Evolutionary conservation across 2,329 filamentous ascomycete genomes (phyloP), one percentile per base, ranked within the genome.

Genomic region (Sporothrix curviconia): DNA sequence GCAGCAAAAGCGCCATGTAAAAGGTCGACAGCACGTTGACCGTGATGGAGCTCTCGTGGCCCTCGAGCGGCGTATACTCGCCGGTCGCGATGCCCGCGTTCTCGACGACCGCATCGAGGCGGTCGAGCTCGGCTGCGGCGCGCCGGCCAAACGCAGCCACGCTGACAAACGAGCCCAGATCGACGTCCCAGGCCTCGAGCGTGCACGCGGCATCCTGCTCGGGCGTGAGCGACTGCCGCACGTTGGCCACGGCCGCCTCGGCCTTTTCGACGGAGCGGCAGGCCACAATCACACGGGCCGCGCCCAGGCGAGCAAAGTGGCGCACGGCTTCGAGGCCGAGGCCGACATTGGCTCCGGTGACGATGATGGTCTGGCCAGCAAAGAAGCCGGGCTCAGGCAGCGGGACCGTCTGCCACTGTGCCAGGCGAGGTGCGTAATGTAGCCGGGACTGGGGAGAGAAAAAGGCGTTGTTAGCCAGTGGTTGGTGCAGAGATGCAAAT

Each of bases 131-230:
- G 6, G 8, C n/a, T 3, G 57, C 59, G 7, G 63, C 67, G 15
- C 67, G 63, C 7, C 37, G 19, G 47, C 63, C 65, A 59, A 84
- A 82, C 1, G 65, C 66, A 52, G 69, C 66, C 37, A 82, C 72
- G 32, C 72, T 77, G 3, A 72, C 71, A 62, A 77, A 78, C 17
- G 69, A 74, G 14, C 62, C 64, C 62, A 82, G 71, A 62, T 83
- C 79, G 4, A 83, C 63, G 11, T 69, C 55, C 78, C 78, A 82
- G 12, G 81, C 76, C 43, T 80, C 69, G 32, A 79, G 66, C 3
- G 58, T 64, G n/a, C 56, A 66, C 39, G 28, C 59, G 24, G 22
- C 59, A 46, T 57, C 51, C 19, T 30, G 24, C 32, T 14, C 22
- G 39, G 30, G 61, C 5, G 58, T 32, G 12, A 68, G 67, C 19